These are phyloP conservation scores for Salix exigua DNA, from an alignment of 345 rosid genomes.

Conservation along the genomic window DNA sequence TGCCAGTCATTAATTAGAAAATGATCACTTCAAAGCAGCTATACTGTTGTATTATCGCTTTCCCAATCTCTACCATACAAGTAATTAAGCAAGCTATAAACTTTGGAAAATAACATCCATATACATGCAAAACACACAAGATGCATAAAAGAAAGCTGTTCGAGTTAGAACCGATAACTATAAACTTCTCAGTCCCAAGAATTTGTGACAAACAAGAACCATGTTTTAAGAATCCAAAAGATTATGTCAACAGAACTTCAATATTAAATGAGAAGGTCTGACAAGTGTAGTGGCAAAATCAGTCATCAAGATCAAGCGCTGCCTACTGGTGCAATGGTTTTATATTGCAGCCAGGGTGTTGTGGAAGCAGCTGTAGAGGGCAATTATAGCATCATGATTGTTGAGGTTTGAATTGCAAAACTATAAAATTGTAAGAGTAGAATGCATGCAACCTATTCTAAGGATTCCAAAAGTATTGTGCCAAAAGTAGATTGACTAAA, in stretches of 20 bases:
- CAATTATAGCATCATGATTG: too few relatives aligned
- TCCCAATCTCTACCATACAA: not conserved
- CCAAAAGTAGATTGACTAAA: too few relatives aligned
- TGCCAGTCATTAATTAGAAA: not conserved
- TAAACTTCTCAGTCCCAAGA: not conserved
- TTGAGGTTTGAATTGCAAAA: too few relatives aligned
- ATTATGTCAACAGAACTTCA: not conserved
- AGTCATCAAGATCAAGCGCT: not conserved
- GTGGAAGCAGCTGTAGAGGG: too few relatives aligned
- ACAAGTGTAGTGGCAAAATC: not conserved
- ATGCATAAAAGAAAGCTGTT: not conserved
- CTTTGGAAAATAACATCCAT: not conserved
- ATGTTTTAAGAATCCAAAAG: not conserved
- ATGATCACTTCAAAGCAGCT: not conserved
- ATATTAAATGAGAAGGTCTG: not conserved
- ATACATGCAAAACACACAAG: not conserved
- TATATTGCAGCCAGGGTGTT: too few relatives aligned
- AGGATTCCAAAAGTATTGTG: too few relatives aligned
- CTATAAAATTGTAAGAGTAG: too few relatives aligned
- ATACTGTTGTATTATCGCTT: too few relatives aligned
- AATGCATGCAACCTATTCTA: too few relatives aligned
- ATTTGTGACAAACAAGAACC: not conserved
- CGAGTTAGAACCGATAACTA: not conserved
- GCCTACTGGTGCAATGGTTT: not conserved
- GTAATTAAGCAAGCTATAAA: not conserved